Base-by-base conservation (phyloP, 2,329 filamentous ascomycete species). In the Xylaria multiplex region DNA sequence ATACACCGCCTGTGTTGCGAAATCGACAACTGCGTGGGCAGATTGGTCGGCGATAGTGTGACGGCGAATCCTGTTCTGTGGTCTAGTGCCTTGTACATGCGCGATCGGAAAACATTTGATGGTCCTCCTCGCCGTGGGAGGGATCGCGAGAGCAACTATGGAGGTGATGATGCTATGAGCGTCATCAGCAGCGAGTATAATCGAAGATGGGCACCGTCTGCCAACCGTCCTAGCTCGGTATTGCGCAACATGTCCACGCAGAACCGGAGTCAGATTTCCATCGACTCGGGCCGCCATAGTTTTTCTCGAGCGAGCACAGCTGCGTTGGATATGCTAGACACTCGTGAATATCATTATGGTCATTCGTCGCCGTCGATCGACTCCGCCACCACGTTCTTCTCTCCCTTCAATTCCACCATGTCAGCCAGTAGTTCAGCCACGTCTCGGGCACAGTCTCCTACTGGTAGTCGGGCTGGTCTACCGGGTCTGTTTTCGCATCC, bases 1-100 rank as follows among this genome's bases (percentile, higher is more conserved):
- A 95, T 99, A 42, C 96, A 98, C 77, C 89, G 94, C 11, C 96
- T 99, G 78, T 96, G 91, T 75, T 91, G 93, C 70, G 96, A 98
- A 77, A 87, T 98, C 32, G 91, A 95, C 73, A 91, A 88, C 68
- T 97, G 93, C 74, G 90, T 97, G 69, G 91, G 89, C 71, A 93
- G 93, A 76, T 83, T 98, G 7, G 90, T 97, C 35, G 93, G 93
- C 32, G 92, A 96, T 66, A 93, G 89, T 52, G 89, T 97, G 68
- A 84, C 91, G 67, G 92, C 97, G 43, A 92, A 92, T 0, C 93
- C 95, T 0, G 92, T 97, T 0, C 82, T 98, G 2, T 97, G 93
- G 93, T 93, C 93, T 0, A 97, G 93, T 74, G 91, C 96, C 64
- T 84, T 99, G 0, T 98, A 93, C 76, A 87, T 90, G 65, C 87